phyloP scores from a whole-genome alignment of 2,329 filamentous ascomycete species.

The Chrysoporthe deuterocubensis region DNA sequence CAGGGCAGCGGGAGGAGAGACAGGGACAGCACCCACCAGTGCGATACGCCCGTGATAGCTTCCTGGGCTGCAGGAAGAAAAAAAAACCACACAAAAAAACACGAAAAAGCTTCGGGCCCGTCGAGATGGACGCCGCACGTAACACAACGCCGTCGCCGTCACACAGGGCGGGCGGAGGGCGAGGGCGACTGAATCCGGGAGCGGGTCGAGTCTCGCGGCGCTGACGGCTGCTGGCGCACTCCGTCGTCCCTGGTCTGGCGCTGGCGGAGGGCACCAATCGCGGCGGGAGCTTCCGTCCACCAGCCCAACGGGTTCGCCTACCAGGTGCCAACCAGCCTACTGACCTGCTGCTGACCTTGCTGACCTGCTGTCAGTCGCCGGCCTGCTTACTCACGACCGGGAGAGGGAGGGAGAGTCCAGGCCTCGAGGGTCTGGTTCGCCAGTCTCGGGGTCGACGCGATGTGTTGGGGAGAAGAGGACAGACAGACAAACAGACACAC shows the following conservation, averaged over 20 bases:
- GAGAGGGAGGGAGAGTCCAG: no score
- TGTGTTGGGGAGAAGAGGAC: no score
- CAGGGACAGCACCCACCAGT: neutral
- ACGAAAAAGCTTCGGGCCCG: neutral
- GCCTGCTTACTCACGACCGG: no score
- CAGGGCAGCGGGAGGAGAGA: neutral
- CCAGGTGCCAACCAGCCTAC: no score
- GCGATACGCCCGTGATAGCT: neutral
- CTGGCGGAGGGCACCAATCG: no score
- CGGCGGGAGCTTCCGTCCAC: no score
- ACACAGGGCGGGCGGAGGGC: neutral
- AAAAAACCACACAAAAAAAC: neutral
- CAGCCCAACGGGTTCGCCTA: no score
- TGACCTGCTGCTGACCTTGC: no score
- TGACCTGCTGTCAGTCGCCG: no score
- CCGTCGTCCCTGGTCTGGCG: neutral
- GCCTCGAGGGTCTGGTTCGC: no score
- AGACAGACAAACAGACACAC: no score
- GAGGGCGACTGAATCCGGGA: conserved; percentile 11
- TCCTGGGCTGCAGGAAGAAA: neutral
- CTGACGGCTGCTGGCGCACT: neutral
- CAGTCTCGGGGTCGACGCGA: no score
- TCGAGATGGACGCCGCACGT: neutral
- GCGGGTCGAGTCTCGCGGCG: neutral
- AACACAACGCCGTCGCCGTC: neutral